Percentiles rank a stretch among this genome's conserved stretches.
These are phyloP conservation scores for Testicularia cyperi DNA, from an alignment of 1,284 basidiomycete genomes.

Conservation along the genomic window DNA sequence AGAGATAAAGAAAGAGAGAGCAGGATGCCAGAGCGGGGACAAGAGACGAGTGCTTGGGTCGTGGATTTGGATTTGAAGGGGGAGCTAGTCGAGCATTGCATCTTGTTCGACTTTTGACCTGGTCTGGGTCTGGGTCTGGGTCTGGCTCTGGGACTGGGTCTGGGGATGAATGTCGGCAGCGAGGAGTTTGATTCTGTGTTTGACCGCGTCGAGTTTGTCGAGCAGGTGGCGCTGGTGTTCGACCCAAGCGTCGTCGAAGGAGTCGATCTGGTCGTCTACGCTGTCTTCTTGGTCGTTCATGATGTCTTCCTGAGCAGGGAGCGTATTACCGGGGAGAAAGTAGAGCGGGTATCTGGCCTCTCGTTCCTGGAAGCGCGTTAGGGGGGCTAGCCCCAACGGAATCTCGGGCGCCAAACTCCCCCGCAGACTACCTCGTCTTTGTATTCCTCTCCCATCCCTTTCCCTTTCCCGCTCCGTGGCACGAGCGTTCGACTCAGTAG, in stretches of 20 bases:
- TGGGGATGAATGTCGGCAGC: not conserved
- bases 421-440: no score
- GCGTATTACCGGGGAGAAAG: slow-evolving; percentile 17
- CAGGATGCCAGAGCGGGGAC: no score
- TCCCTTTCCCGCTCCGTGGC: no score
- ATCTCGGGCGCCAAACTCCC: slow-evolving; percentile 8
- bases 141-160: no score
- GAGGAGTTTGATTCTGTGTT: not conserved
- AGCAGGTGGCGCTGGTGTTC: not conserved
- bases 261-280: slow-evolving; percentile 28
- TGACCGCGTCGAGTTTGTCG: slow-evolving; percentile 6
- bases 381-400: not conserved
- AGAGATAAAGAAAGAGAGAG: no score
- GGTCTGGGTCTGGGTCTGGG: no score
- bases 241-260: slow-evolving; percentile 11
- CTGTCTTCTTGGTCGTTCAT: slow-evolving; percentile 30
- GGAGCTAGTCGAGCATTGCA: no score
- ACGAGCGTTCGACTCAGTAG: no score
- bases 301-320: slow-evolving; percentile 24
- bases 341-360: slow-evolving; percentile 6
- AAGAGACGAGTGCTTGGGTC: no score
- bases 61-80: no score
- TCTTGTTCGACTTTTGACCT: no score
- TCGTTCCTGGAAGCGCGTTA: not conserved
- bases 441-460: no score